Evolutionary conservation across 2,329 filamentous ascomycete species (phyloP).

Genomic region (Beauveria medogensis): DNA sequence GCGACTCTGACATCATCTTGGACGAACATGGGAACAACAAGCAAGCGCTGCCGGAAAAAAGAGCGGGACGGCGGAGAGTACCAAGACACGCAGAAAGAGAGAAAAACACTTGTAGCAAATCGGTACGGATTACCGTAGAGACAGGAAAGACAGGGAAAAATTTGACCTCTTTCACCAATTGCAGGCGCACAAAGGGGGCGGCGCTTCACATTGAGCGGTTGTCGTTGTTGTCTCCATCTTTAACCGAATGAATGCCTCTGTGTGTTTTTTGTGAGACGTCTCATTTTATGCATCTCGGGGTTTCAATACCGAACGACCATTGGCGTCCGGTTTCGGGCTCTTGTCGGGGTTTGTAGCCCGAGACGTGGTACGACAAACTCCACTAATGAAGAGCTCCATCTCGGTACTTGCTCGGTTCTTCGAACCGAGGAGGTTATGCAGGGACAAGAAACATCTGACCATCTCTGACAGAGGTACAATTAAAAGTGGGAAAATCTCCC

Average conservation of each 20-base stretch:
- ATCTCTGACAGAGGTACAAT: no score
- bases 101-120: background rate
- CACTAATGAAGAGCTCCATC: background rate
- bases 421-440: background rate
- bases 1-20: background rate
- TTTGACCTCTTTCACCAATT: background rate
- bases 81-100: background rate
- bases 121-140: no score
- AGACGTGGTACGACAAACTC: background rate
- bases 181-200: background rate
- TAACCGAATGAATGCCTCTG: background rate
- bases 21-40: background rate
- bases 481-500: no score
- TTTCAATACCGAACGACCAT: background rate
- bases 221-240: background rate
- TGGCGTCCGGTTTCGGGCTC: background rate
- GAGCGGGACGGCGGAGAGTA: background rate
- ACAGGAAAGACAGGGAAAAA: background rate
- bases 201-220: background rate
- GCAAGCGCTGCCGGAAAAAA: background rate
- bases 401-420: background rate
- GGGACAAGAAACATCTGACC: background rate
- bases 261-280: background rate
- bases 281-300: background rate
- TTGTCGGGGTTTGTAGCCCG: background rate